Evolutionary conservation across 345 rosid species (phyloP).

Genomic region (Syzygium aromaticum): DNA sequence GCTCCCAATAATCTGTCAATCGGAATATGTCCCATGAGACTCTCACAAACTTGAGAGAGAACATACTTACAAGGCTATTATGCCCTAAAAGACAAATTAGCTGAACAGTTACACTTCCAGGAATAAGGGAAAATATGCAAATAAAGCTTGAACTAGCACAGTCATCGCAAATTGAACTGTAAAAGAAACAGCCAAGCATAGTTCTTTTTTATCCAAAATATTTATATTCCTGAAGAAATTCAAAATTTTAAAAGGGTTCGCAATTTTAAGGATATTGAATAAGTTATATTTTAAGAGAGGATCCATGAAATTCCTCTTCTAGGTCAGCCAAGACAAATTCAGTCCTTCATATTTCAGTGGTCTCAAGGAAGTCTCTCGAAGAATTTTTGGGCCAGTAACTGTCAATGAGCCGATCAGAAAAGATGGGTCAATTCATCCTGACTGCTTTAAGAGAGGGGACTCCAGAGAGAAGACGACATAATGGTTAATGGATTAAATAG

Average conservation of each 20-base stretch:
- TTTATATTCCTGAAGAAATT: neutral
- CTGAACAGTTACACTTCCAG: neutral
- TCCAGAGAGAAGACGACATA: neutral
- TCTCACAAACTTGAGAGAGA: neutral
- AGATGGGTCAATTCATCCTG: neutral
- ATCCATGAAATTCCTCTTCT: neutral
- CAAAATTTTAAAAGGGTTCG: neutral
- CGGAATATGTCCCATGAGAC: conserved; percentile 1
- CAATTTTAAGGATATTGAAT: neutral
- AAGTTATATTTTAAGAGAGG: neutral
- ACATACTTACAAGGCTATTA: neutral
- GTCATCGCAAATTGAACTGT: neutral
- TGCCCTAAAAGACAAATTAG: neutral
- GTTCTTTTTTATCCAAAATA: neutral
- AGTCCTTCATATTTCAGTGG: neutral
- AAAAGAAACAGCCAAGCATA: neutral
- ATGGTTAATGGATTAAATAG: neutral
- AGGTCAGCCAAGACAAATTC: neutral
- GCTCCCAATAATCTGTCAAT: conserved; percentile 70
- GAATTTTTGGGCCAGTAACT: neutral
- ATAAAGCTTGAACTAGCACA: neutral
- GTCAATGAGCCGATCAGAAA: neutral
- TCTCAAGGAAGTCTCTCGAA: neutral
- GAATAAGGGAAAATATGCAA: neutral
- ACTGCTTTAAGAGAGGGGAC: neutral